A percentile compares a stretch with the other conserved stretches of the same genome.
phyloP scores from a whole-genome alignment of 768 basidiomycete species.

The Suillus placidus region DNA sequence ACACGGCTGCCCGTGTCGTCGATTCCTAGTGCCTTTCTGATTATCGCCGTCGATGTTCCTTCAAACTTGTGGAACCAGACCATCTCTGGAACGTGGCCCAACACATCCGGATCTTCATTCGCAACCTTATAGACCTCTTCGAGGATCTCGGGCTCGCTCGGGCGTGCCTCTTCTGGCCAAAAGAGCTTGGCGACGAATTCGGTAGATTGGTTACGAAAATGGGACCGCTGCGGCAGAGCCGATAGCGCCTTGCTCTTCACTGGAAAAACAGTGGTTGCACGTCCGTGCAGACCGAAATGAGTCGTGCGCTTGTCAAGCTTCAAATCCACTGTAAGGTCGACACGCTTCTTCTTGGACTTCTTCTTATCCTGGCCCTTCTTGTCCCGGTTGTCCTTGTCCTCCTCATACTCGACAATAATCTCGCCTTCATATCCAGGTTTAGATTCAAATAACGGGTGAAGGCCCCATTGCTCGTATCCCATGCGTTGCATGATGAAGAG shows the following conservation, averaged over 20 bases:
- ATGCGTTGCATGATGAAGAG: constrained; percentile 7
- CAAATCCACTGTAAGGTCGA: background rate
- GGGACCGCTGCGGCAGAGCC: background rate
- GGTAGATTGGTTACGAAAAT: background rate
- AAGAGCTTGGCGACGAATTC: background rate
- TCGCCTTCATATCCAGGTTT: background rate
- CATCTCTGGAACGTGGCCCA: constrained; percentile 3
- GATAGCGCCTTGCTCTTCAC: background rate
- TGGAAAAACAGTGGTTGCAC: constrained; percentile 1
- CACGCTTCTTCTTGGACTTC: background rate
- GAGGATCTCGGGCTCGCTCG: constrained; percentile 1
- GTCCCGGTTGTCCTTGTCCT: background rate
- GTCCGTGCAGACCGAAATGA: constrained; percentile 4
- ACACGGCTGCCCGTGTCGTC: background rate
- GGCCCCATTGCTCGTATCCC: constrained; percentile 2
- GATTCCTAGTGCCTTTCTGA: background rate
- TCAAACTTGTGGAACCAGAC: background rate
- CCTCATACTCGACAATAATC: background rate
- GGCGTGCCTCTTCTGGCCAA: constrained; percentile 2
- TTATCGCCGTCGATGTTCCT: background rate
- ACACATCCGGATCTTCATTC: background rate
- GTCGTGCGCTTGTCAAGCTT: background rate
- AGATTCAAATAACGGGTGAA: background rate
- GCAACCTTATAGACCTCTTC: background rate
- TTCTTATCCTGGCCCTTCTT: background rate